Percentiles rank a stretch among this genome's conserved stretches.
Conservation (phyloP, 2,329 filamentous ascomycete genomes). For the Claviceps digitariae region DNA sequence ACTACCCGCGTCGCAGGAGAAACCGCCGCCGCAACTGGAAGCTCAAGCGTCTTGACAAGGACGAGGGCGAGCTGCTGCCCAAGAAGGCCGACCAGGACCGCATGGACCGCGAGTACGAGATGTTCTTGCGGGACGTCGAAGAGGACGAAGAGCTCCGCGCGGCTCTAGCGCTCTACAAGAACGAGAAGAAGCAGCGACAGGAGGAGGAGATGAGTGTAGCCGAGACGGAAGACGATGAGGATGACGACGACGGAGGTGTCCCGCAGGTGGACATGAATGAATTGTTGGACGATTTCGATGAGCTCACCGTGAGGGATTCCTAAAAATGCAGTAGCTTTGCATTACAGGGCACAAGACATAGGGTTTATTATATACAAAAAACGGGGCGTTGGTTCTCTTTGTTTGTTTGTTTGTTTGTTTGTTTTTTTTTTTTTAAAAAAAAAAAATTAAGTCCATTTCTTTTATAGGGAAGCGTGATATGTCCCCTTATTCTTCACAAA, state of each 20-base stretch:
- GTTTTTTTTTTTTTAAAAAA: too few species aligned
- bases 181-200: constrained; percentile 35
- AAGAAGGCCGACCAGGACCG: constrained; percentile 79
- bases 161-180: constrained; percentile 79
- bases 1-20: constrained; percentile 79
- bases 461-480: too few species aligned
- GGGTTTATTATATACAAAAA: not conserved
- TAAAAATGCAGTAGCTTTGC: not conserved
- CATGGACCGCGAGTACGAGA: constrained; percentile 88
- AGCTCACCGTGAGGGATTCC: constrained; percentile 40
- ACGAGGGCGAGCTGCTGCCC: constrained; percentile 76
- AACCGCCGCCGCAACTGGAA: constrained; percentile 74
- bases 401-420: not conserved
- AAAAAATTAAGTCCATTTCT: too few species aligned
- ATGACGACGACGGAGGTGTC: constrained; percentile 44
- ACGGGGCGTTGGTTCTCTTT: not conserved
- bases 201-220: constrained; percentile 55
- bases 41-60: constrained; percentile 82
- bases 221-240: constrained; percentile 46
- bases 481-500: too few species aligned
- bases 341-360: not conserved
- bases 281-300: constrained; percentile 84
- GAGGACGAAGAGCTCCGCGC: constrained; percentile 81
- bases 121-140: constrained; percentile 94
- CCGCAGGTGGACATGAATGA: constrained; percentile 68